Base-by-base conservation (phyloP, 768 basidiomycete species). In the Heimioporus sp. region DNA sequence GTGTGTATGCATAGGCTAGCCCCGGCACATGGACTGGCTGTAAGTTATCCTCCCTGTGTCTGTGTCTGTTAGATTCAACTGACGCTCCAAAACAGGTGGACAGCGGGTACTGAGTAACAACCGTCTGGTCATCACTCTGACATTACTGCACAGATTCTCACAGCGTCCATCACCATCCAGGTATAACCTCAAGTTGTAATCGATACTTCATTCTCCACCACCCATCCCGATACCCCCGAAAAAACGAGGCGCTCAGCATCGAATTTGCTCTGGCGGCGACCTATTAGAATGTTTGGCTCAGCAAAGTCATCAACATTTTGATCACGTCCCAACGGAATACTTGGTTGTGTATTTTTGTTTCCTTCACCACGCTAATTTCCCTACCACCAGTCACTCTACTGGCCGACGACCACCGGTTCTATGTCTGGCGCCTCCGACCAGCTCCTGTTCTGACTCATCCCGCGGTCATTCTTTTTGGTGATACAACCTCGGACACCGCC, bases 21-120 rank as follows among this genome's bases (percentile, higher is more conserved):
- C 4, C 70, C 77, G 12, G 57, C 53, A 7, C 68, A 73, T 55
- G 79, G 80, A 2, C 71, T 81, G 20, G 74, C 75, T 73, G 64
- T 58, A 41, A 56, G 56, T 34, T 24, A 1, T 13, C 5, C 5
- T 30, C n/a, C 24, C 24, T 5, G 10, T 30, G 21, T 19, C 32
- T 24, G 24, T 24, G 24, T 24, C 13, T 12, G 2, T 41, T 43
- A 17, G 39, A 16, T 38, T 31, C 37, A 36, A 36, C 38, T 53
- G 11, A 58, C 24, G 1, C 24, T 12, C 11, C 24, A 7, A 7
- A 32, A 46, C 37, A 78, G 79, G 77, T 48, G 17, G 80, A 80
- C 58, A 75, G 75, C 35, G 71, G 16, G 63, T 63, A 31, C 36
- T n/a, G 3, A 3, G 24, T 5, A 3, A 5, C 24, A 24, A 24